A percentile compares a stretch with the other conserved stretches of the same genome.
Evolutionary conservation across 768 basidiomycete species (phyloP).

Genomic region (Phylloporus sp.): DNA sequence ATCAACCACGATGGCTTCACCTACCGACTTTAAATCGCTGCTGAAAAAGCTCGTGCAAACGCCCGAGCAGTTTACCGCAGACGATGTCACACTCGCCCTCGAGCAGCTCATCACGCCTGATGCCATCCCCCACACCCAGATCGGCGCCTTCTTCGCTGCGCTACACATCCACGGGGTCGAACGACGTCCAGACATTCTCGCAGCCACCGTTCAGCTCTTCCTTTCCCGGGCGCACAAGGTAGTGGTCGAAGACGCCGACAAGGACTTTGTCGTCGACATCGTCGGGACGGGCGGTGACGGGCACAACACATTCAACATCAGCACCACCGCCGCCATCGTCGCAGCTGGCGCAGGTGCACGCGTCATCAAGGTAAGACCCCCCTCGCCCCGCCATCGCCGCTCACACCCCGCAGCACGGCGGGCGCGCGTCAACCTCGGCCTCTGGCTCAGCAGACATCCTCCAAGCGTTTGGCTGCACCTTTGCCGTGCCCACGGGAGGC

Average conservation of each 20-base stretch:
- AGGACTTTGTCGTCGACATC: conserved; percentile 64
- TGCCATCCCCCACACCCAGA: conserved; percentile 63
- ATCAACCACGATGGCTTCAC: conserved; percentile 17
- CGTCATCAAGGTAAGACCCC: conserved; percentile 74
- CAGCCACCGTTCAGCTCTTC: conserved; percentile 74
- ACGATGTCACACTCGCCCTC: conserved; percentile 71
- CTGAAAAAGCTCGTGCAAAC: conserved; percentile 76
- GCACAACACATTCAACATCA: conserved; percentile 94
- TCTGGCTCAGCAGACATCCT: conserved; percentile 94
- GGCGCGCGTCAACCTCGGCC: conserved; percentile 85
- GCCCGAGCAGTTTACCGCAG: conserved; percentile 75
- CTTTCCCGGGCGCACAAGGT: conserved; percentile 64
- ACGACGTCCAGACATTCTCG: conserved; percentile 67
- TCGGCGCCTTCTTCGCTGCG: conserved; percentile 88
- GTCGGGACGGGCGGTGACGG: conserved; percentile 73
- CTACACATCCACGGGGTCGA: conserved; percentile 80
- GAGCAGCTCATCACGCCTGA: conserved; percentile 70
- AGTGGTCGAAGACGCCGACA: conserved; percentile 50
- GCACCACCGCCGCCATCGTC: conserved; percentile 89
- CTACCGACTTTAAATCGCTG: conserved; percentile 66
- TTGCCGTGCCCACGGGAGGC: conserved; percentile 54
- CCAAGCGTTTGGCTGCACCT: conserved; percentile 75
- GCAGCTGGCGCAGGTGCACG: conserved; percentile 93
- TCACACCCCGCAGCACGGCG: conserved; percentile 65
- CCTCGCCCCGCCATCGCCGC: neutral